phyloP scores from a whole-genome alignment of 371 early-diverging fungal species.

The Mucor racemosus region DNA sequence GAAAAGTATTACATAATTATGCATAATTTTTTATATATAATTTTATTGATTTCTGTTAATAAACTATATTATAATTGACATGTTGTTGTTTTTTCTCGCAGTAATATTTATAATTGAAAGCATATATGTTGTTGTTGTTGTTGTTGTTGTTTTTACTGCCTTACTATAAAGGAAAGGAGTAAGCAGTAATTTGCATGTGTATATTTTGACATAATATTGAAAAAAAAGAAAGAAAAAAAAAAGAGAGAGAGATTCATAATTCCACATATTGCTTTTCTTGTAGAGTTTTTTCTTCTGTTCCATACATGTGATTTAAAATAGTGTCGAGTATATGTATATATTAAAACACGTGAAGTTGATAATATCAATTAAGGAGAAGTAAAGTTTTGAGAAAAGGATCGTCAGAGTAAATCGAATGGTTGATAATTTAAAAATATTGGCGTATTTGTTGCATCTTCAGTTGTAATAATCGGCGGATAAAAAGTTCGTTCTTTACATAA shows the following conservation, averaged over 20 bases:
- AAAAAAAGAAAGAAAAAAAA: background rate
- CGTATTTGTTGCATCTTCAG: constrained; percentile 4
- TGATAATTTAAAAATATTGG: constrained; percentile 16
- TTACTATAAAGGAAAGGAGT: no score
- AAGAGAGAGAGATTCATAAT: background rate
- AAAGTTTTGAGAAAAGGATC: background rate
- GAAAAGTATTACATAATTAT: no score
- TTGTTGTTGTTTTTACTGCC: no score
- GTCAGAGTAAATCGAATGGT: constrained; percentile 13
- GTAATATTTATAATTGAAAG: no score
- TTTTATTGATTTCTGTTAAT: no score
- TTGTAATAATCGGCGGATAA: constrained; percentile 13
- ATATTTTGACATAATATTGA: no score
- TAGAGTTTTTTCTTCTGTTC: background rate
- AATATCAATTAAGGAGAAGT: background rate
- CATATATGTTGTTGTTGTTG: no score
- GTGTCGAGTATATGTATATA: background rate
- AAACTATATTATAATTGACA: no score
- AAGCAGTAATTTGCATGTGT: no score
- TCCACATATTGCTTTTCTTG: background rate
- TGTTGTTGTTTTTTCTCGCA: no score
- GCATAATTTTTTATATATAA: no score
- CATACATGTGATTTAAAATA: background rate
- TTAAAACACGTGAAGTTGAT: background rate
- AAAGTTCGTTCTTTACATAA: constrained; percentile 17